phyloP scores from a whole-genome alignment of 2,329 filamentous ascomycete genomes.

The Colletotrichum eremochloae region DNA sequence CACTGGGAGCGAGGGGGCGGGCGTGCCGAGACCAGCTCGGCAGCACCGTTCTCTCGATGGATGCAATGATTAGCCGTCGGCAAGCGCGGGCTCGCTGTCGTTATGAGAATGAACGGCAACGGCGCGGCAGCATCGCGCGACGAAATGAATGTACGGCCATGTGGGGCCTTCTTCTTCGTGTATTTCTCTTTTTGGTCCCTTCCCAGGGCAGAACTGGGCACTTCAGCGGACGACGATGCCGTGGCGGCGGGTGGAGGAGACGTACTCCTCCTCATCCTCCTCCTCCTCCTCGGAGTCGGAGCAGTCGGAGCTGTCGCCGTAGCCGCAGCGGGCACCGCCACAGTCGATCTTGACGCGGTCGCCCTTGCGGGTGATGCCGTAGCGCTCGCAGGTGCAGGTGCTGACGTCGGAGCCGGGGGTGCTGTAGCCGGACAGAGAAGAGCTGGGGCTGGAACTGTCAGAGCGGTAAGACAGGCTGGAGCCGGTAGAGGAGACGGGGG shows the following conservation, averaged over 20 bases:
- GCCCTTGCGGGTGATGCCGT: constrained; percentile 93
- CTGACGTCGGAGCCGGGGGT: constrained; percentile 81
- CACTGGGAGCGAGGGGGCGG: constrained; percentile 50
- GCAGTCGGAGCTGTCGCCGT: constrained; percentile 78
- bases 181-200: constrained; percentile 29
- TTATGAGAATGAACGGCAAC: not conserved
- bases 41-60: constrained; percentile 46
- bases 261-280: constrained; percentile 60
- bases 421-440: constrained; percentile 82
- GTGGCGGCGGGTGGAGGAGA: constrained; percentile 70
- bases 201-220: constrained; percentile 27
- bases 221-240: constrained; percentile 69
- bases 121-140: constrained; percentile 31
- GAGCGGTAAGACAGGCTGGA: constrained; percentile 80
- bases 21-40: constrained; percentile 61
- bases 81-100: constrained; percentile 21
- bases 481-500: constrained; percentile 76
- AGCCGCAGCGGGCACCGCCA: constrained; percentile 88
- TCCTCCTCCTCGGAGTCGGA: constrained; percentile 71
- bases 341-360: constrained; percentile 97
- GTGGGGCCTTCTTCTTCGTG: constrained; percentile 34
- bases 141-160: constrained; percentile 53
- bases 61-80: constrained; percentile 41
- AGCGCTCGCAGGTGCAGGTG: constrained; percentile 93
- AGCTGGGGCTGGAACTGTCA: constrained; percentile 80